Conservation (phyloP, 2,329 filamentous ascomycete genomes). For the Aspergillus hiratsukae region DNA sequence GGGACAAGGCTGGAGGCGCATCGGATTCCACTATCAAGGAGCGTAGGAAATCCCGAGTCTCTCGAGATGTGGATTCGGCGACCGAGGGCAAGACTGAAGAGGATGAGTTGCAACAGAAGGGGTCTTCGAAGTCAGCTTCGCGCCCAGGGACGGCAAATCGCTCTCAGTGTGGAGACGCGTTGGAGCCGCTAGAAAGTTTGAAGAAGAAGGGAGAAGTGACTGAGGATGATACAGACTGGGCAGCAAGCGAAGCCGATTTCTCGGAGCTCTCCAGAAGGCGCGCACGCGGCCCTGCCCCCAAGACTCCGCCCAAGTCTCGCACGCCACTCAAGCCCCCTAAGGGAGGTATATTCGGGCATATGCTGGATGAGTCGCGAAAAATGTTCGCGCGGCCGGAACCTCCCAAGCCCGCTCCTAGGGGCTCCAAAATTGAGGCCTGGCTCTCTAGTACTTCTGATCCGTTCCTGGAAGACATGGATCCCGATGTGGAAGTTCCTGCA, state of each 20-base stretch:
- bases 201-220: constrained; percentile 23
- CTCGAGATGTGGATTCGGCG: constrained; percentile 18
- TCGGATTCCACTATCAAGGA: constrained; percentile 22
- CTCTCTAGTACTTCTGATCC: constrained; percentile 54
- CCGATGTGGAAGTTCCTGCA: constrained; percentile 36
- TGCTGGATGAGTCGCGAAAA: constrained; percentile 42
- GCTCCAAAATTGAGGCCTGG: constrained; percentile 59
- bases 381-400: constrained; percentile 41
- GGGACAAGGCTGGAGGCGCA: constrained; percentile 23
- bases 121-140: constrained; percentile 16
- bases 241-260: constrained; percentile 37
- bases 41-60: constrained; percentile 18
- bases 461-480: constrained; percentile 43
- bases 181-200: constrained; percentile 20
- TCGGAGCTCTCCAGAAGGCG: constrained; percentile 36
- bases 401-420: constrained; percentile 39
- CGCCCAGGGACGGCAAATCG: constrained; percentile 21
- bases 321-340: constrained; percentile 31
- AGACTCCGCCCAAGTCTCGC: constrained; percentile 13
- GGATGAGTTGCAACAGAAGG: constrained; percentile 14
- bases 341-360: constrained; percentile 41
- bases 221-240: constrained; percentile 33
- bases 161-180: constrained; percentile 17
- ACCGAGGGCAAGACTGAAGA: constrained; percentile 17
- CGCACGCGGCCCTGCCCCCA: constrained; percentile 23